A percentile compares a stretch with the other conserved stretches of the same genome.
Evolutionary conservation across 371 early-diverging fungal genomes (phyloP).

Genomic region (Astathelohania contejeani): DNA sequence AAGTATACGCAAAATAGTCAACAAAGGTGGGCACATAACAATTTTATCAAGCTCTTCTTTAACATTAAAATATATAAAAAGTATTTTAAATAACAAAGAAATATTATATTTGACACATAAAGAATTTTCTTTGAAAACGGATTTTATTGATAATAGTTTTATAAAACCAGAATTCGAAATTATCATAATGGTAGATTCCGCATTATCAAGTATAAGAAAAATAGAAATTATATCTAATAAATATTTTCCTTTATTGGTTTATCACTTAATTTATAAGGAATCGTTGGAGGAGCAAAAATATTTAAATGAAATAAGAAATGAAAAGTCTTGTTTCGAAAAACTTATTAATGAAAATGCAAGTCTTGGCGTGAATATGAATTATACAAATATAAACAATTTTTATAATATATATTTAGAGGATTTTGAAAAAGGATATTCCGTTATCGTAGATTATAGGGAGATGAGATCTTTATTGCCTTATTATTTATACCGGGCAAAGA

Average conservation of each 20-base stretch:
- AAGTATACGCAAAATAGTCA: too few relatives aligned
- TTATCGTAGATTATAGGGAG: conserved; percentile 45
- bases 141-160: background rate
- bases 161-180: conserved; percentile 7
- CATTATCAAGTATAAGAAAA: conserved; percentile 19
- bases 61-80: too few relatives aligned
- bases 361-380: background rate
- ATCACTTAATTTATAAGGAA: conserved; percentile 23
- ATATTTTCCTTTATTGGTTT: background rate
- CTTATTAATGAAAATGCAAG: conserved; percentile 25
- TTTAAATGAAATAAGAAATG: conserved; percentile 27
- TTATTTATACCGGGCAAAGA: conserved; percentile 36
- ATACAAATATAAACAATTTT: too few relatives aligned
- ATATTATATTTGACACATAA: too few relatives aligned
- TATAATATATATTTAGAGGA: conserved; percentile 3
- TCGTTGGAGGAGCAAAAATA: conserved; percentile 45
- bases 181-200: conserved; percentile 18
- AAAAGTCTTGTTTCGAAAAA: conserved; percentile 36
- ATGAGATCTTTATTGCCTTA: conserved; percentile 39
- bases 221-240: conserved; percentile 10
- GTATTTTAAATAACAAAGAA: too few relatives aligned
- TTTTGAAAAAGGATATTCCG: conserved; percentile 12
- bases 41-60: too few relatives aligned
- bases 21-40: too few relatives aligned
- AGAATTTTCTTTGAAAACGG: too few relatives aligned